phyloP scores from a whole-genome alignment of 2,329 filamentous ascomycete species.

The Karstenula rhodostoma region DNA sequence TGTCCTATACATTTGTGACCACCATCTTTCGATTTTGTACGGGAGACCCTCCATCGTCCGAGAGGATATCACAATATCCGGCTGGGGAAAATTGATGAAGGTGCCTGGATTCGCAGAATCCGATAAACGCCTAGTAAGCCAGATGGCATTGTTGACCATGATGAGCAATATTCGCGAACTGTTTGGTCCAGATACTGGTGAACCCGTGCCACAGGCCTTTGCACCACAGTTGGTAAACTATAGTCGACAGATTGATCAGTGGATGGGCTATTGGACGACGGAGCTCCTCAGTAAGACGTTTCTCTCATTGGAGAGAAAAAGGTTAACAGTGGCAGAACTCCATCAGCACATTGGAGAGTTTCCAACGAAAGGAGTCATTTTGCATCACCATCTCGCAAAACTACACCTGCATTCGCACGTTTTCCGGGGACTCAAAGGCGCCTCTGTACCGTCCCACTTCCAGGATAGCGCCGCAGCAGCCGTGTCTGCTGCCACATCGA shows the following conservation, averaged over 20 bases:
- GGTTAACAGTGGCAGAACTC: conserved; percentile 43
- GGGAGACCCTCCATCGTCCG: conserved; percentile 66
- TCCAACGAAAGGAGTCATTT: conserved; percentile 59
- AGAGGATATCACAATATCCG: conserved; percentile 65
- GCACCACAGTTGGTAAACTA: conserved; percentile 59
- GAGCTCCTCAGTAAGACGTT: conserved; percentile 50
- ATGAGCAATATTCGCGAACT: conserved; percentile 62
- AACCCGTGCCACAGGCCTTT: conserved; percentile 60
- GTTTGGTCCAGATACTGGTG: conserved; percentile 64
- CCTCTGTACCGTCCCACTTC: conserved; percentile 58
- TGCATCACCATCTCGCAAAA: conserved; percentile 63
- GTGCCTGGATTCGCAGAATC: conserved; percentile 61
- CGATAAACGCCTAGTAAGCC: conserved; percentile 65
- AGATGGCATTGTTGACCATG: conserved; percentile 67
- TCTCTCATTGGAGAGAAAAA: conserved; percentile 6
- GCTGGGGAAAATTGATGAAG: conserved; percentile 65
- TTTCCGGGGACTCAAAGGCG: conserved; percentile 57
- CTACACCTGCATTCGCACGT: conserved; percentile 62
- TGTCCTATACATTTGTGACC: conserved; percentile 67
- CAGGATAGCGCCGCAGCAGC: conserved; percentile 57
- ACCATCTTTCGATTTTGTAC: conserved; percentile 70
- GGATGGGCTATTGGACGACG: conserved; percentile 60
- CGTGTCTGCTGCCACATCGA: conserved; percentile 56
- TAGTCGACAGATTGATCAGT: conserved; percentile 56
- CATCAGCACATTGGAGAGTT: conserved; percentile 59